These are phyloP conservation scores for Euphrasia arctica DNA, from an alignment of 305 asterid genomes.

Conservation along the genomic window DNA sequence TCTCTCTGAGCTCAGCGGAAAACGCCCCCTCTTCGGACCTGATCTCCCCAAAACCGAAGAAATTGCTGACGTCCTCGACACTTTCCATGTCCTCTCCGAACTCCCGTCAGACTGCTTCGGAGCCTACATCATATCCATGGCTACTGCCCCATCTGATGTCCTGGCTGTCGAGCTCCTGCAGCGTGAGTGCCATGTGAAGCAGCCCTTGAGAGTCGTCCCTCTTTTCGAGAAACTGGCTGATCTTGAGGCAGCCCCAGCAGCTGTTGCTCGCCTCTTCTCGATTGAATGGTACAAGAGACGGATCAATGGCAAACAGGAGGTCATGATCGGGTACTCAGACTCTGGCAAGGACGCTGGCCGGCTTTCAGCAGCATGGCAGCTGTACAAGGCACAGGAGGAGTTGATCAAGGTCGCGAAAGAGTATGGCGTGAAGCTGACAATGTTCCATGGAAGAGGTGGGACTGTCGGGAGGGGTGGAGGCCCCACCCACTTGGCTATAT, in stretches of 20 bases:
- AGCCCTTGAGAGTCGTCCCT: slow-evolving; percentile 68
- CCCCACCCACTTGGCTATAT: slow-evolving; percentile 75
- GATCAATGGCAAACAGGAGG: slow-evolving; percentile 74
- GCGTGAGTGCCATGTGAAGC: slow-evolving; percentile 67
- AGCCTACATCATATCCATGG: slow-evolving; percentile 84
- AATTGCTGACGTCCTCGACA: slow-evolving; percentile 63
- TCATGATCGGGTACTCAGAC: slow-evolving; percentile 86
- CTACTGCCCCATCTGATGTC: slow-evolving; percentile 84
- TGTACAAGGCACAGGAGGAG: slow-evolving; percentile 87
- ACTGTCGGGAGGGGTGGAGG: slow-evolving; percentile 92
- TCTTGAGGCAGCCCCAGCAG: slow-evolving; percentile 72
- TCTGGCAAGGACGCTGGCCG: slow-evolving; percentile 89
- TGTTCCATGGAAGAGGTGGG: slow-evolving; percentile 89
- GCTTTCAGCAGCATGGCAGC: slow-evolving; percentile 78
- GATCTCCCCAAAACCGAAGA: slow-evolving; percentile 81
- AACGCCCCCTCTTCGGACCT: slow-evolving; percentile 71
- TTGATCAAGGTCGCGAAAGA: slow-evolving; percentile 62
- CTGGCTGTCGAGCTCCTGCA: slow-evolving; percentile 83
- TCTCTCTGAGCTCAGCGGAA: slow-evolving; percentile 62
- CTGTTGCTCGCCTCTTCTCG: slow-evolving; percentile 75
- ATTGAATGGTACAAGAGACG: slow-evolving; percentile 68
- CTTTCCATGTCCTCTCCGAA: slow-evolving; percentile 63
- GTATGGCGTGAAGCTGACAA: slow-evolving; percentile 62
- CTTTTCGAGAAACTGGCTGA: slow-evolving; percentile 74
- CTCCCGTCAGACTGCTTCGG: slow-evolving; percentile 82